These are phyloP conservation scores for Trichoderma gamsii DNA, from an alignment of 495 filamentous ascomycete genomes.

Conservation along the genomic window DNA sequence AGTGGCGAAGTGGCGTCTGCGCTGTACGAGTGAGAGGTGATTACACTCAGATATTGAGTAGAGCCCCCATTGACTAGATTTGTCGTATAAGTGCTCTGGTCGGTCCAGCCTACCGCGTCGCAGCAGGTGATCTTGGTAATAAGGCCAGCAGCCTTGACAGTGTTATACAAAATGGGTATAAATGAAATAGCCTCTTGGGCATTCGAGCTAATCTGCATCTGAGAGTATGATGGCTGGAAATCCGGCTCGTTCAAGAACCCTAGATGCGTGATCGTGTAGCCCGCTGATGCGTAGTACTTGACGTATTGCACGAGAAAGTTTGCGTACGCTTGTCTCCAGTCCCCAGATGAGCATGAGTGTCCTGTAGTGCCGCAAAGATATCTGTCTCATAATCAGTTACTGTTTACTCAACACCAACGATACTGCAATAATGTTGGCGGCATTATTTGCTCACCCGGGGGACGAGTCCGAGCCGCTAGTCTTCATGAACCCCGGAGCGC, in stretches of 20 bases:
- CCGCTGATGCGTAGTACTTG: constrained; percentile 39
- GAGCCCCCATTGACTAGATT: constrained; percentile 22
- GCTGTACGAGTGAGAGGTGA: constrained; percentile 48
- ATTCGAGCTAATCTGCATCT: constrained; percentile 36
- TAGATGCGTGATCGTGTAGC: constrained; percentile 43
- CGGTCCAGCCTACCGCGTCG: constrained; percentile 46
- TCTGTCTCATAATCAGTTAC: not conserved
- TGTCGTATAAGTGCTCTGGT: constrained; percentile 33
- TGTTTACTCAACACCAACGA: not conserved
- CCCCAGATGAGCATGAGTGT: constrained; percentile 38
- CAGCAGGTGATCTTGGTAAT: constrained; percentile 42
- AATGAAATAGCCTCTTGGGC: constrained; percentile 45
- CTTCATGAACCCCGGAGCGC: constrained; percentile 54
- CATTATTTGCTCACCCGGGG: constrained; percentile 29
- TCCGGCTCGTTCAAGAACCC: constrained; percentile 58
- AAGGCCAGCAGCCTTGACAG: constrained; percentile 35
- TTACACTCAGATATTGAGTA: constrained; percentile 19
- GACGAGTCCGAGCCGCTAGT: constrained; percentile 39
- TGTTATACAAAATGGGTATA: constrained; percentile 34
- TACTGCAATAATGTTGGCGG: not conserved
- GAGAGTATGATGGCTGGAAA: constrained; percentile 38
- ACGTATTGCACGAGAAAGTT: constrained; percentile 51
- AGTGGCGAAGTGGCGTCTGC: constrained; percentile 18
- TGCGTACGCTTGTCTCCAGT: constrained; percentile 53
- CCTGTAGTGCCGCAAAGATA: constrained; percentile 44